Conservation (phyloP, 148 eudicot species). For the Drosera capensis region DNA sequence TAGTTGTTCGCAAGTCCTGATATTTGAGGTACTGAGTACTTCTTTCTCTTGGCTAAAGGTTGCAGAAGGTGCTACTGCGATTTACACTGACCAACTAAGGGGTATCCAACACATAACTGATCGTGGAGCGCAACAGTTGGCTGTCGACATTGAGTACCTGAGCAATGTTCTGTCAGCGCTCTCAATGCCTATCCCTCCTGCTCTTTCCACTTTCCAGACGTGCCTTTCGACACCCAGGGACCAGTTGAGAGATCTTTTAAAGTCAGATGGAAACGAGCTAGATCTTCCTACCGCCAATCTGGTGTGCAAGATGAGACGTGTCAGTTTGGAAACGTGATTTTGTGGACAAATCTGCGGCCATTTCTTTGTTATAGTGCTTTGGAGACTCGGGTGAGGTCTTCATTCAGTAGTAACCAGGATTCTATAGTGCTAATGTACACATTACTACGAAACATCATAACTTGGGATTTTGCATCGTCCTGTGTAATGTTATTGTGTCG, state of each 20-base stretch:
- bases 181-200: constrained; percentile 68
- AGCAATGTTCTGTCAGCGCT: constrained; percentile 87
- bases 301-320: constrained; percentile 34
- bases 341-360: too few species aligned
- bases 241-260: constrained; percentile 58
- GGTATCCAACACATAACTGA: constrained; percentile 83
- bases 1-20: neutral
- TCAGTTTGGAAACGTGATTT: constrained; percentile 24
- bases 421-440: too few species aligned
- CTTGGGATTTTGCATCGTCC: too few species aligned
- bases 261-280: constrained; percentile 30
- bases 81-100: constrained; percentile 78
- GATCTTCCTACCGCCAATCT: constrained; percentile 31
- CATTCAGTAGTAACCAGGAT: too few species aligned
- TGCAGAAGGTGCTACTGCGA: constrained; percentile 90
- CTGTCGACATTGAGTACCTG: constrained; percentile 81
- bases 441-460: too few species aligned
- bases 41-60: constrained; percentile 30
- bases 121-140: constrained; percentile 82
- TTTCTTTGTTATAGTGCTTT: too few species aligned
- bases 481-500: too few species aligned
- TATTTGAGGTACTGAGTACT: constrained; percentile 1
- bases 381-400: too few species aligned
- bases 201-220: constrained; percentile 66
- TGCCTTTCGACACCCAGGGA: constrained; percentile 78